Evolutionary conservation across 805 yeast genomes (phyloP).

Genomic region (Candida orba): DNA sequence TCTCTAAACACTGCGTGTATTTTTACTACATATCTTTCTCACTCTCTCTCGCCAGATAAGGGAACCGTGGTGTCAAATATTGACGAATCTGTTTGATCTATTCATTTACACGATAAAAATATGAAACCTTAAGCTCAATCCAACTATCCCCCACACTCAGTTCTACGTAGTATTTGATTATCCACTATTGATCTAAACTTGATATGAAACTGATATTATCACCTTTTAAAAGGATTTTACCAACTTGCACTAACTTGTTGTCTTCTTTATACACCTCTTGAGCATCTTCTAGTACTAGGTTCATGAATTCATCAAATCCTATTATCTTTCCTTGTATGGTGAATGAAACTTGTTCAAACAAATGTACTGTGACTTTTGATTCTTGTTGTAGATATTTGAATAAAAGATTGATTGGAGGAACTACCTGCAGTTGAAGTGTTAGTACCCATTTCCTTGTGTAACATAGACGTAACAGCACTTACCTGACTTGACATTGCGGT

Average conservation of each 20-base stretch:
- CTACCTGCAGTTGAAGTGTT: slow-evolving; percentile 32
- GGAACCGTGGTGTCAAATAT: too few relatives aligned
- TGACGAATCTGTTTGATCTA: too few relatives aligned
- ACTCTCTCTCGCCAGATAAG: too few relatives aligned
- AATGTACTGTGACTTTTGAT: slow-evolving; percentile 75
- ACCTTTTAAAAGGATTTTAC: slow-evolving; percentile 80
- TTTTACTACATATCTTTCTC: too few relatives aligned
- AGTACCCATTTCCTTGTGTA: not conserved
- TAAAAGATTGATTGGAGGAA: slow-evolving; percentile 89
- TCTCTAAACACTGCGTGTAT: too few relatives aligned
- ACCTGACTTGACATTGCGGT: slow-evolving; percentile 29
- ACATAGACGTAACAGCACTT: not conserved
- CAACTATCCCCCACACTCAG: not conserved
- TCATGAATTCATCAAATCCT: slow-evolving; percentile 98
- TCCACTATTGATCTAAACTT: slow-evolving; percentile 13
- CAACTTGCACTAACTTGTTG: slow-evolving; percentile 46
- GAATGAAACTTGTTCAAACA: slow-evolving; percentile 73
- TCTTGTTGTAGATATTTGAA: slow-evolving; percentile 84
- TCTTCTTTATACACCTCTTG: slow-evolving; percentile 55
- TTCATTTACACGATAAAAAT: too few relatives aligned
- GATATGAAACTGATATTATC: slow-evolving; percentile 82
- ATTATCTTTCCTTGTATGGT: slow-evolving; percentile 77
- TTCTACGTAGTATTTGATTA: too few relatives aligned
- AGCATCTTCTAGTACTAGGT: slow-evolving; percentile 57
- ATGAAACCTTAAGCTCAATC: not conserved